These are phyloP conservation scores for Physcomitrellopsis africana DNA, from an alignment of 225 moss, liverwort and hornwort species.

Conservation along the genomic window DNA sequence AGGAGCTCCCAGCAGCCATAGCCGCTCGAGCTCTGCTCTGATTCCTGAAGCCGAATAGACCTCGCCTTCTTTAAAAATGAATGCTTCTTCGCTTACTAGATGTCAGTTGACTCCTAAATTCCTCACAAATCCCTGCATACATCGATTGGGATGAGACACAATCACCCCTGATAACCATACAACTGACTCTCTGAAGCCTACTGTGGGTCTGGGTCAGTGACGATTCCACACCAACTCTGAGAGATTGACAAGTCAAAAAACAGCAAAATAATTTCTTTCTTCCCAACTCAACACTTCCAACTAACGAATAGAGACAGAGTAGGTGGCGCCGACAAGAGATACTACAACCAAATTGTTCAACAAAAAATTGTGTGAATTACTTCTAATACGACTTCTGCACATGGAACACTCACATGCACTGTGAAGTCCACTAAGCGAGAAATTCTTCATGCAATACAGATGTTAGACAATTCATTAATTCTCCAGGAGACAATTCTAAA, in stretches of 20 bases:
- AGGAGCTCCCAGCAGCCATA: conserved; percentile 41
- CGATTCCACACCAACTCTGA: background rate
- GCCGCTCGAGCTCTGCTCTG: background rate
- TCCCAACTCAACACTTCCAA: conserved; percentile 16
- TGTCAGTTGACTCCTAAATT: background rate
- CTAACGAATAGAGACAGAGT: conserved; percentile 14
- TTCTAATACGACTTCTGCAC: background rate
- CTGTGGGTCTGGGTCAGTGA: background rate
- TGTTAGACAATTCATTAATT: no score
- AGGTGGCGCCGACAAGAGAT: background rate
- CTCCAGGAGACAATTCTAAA: conserved; percentile 1
- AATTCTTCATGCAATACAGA: background rate
- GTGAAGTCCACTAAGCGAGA: background rate
- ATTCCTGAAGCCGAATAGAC: conserved; percentile 11
- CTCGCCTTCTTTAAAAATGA: conserved; percentile 20
- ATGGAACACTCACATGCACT: background rate
- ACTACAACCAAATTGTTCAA: background rate
- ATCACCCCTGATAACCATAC: conserved; percentile 4
- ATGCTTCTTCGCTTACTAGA: background rate
- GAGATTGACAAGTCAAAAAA: background rate
- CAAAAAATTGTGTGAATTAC: background rate
- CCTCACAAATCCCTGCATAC: conserved; percentile 31
- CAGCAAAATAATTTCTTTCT: background rate
- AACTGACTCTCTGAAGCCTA: background rate
- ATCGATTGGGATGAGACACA: conserved; percentile 10